Percentiles rank a stretch among this genome's conserved stretches.
Conservation (phyloP, 495 filamentous ascomycete genomes). For the Geoglossum glabrum region DNA sequence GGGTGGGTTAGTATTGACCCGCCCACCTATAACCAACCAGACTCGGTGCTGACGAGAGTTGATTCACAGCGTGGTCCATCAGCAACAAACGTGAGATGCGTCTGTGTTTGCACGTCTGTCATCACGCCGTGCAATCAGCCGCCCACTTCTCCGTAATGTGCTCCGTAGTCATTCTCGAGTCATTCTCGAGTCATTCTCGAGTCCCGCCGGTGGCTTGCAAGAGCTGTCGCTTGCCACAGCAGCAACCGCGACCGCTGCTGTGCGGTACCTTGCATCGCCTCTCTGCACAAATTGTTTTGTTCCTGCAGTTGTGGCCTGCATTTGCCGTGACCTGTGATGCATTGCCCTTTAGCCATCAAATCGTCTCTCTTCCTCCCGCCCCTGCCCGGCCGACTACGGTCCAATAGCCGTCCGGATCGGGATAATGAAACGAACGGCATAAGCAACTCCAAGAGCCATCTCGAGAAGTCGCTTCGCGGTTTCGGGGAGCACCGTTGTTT, state of each 20-base stretch:
- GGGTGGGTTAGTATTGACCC: background rate
- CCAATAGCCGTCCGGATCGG: background rate
- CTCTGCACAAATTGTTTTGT: slow-evolving; percentile 2
- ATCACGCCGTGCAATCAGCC: background rate
- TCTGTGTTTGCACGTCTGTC: background rate
- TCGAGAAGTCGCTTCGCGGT: background rate
- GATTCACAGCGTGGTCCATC: background rate
- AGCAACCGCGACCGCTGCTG: too few relatives aligned
- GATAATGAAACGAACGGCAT: slow-evolving; percentile 1
- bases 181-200: too few relatives aligned
- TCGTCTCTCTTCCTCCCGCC: background rate
- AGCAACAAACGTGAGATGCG: background rate
- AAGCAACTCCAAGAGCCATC: background rate
- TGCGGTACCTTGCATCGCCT: slow-evolving; percentile 4
- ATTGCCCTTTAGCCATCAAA: background rate
- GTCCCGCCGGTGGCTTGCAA: background rate
- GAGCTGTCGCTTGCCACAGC: too few relatives aligned
- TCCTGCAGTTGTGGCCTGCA: slow-evolving; percentile 1
- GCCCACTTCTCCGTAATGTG: too few relatives aligned
- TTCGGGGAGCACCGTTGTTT: background rate
- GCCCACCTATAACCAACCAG: background rate
- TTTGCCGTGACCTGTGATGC: background rate
- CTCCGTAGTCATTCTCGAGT: too few relatives aligned
- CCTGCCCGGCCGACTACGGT: too few relatives aligned
- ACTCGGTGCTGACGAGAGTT: background rate